Conservation (phyloP, 768 basidiomycete genomes). For the Mycena epipterygia region DNA sequence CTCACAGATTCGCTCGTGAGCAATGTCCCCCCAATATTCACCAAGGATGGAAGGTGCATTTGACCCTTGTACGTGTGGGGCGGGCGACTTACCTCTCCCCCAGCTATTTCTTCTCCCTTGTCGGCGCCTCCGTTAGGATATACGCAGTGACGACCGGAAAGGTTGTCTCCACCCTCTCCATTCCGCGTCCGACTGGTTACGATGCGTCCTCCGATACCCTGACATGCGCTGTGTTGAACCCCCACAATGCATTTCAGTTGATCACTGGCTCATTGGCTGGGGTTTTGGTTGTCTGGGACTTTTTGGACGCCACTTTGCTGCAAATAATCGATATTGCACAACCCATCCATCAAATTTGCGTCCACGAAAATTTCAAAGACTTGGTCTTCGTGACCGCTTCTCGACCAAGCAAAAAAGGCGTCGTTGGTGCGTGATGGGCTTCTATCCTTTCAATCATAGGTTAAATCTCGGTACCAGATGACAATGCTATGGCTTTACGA, state of each 20-base stretch:
- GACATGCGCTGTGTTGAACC: conserved; percentile 83
- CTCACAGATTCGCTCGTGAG: conserved; percentile 78
- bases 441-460: conserved; percentile 11
- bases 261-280: conserved; percentile 90
- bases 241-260: conserved; percentile 90
- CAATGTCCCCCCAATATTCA: conserved; percentile 81
- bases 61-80: conserved; percentile 31
- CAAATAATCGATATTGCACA: conserved; percentile 79
- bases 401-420: conserved; percentile 61
- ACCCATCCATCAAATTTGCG: conserved; percentile 79
- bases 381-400: conserved; percentile 77
- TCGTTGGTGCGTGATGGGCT: conserved; percentile 44
- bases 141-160: conserved; percentile 84
- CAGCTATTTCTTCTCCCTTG: conserved; percentile 92
- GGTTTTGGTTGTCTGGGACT: conserved; percentile 93
- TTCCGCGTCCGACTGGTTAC: conserved; percentile 53
- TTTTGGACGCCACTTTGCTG: conserved; percentile 84
- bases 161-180: conserved; percentile 86
- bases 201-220: conserved; percentile 64
- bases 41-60: conserved; percentile 86
- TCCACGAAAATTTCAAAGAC: conserved; percentile 77
- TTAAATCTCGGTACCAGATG: conserved; percentile 51
- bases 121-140: conserved; percentile 87
- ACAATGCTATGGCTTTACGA: conserved; percentile 71
- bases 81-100: conserved; percentile 17